A percentile compares a stretch with the other conserved stretches of the same genome.
Conservation (phyloP, 192 early-diverging fungal species). For the Coemansia furcata region DNA sequence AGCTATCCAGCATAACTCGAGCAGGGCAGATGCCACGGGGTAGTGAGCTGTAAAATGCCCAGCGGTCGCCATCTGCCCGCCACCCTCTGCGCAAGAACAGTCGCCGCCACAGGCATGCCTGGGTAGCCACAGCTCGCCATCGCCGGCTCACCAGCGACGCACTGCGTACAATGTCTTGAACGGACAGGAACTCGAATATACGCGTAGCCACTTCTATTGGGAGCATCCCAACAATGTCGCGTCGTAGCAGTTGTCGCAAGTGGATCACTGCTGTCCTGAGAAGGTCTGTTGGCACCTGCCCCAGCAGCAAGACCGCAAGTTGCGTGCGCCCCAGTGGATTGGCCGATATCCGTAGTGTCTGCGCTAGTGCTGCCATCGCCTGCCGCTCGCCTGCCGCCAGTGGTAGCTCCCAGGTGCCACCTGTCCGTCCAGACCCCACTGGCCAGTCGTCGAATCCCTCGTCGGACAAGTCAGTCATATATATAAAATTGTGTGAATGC, state of each 20-base stretch:
- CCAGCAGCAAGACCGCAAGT: constrained; percentile 31
- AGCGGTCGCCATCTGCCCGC: constrained; percentile 27
- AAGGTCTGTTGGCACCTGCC: constrained; percentile 32
- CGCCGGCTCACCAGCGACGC: constrained; percentile 29
- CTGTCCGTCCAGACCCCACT: background rate
- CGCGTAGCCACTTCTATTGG: constrained; percentile 36
- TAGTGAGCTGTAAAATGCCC: constrained; percentile 30
- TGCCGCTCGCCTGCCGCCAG: background rate
- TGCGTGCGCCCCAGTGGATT: constrained; percentile 23
- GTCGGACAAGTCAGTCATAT: constrained; percentile 15
- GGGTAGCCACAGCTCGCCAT: constrained; percentile 28
- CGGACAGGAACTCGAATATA: constrained; percentile 31
- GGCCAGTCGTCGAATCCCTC: constrained; percentile 31
- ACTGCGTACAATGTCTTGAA: constrained; percentile 21
- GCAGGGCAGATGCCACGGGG: constrained; percentile 7
- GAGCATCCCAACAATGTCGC: constrained; percentile 46
- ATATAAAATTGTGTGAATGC: background rate
- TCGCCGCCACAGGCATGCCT: constrained; percentile 36
- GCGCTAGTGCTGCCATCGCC: constrained; percentile 24
- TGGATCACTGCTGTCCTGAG: constrained; percentile 20
- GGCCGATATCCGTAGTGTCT: constrained; percentile 13
- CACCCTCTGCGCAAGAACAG: constrained; percentile 32
- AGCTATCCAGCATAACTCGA: constrained; percentile 16
- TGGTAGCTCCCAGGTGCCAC: background rate
- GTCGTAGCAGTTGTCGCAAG: constrained; percentile 32